Percentiles rank a stretch among this genome's conserved stretches.
phyloP scores from a whole-genome alignment of 2,329 filamentous ascomycete species.

The Lecanosticta acicola region DNA sequence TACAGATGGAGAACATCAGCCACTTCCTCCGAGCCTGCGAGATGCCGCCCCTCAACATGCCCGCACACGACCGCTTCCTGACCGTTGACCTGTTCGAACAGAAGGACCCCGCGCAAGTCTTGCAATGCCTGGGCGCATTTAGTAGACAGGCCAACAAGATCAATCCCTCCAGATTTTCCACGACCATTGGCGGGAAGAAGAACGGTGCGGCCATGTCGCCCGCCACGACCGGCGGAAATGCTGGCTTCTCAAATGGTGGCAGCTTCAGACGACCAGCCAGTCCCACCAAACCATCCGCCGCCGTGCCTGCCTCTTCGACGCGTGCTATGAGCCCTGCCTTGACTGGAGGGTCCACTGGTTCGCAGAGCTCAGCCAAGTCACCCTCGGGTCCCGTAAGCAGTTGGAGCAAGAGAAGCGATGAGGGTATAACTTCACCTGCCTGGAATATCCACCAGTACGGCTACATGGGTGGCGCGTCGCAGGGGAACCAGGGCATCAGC shows the following conservation, averaged over 20 bases:
- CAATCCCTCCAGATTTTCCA: slow-evolving; percentile 68
- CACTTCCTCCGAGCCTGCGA: slow-evolving; percentile 90
- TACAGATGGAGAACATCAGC: slow-evolving; percentile 99
- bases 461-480: slow-evolving; percentile 95
- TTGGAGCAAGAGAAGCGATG: slow-evolving; percentile 83
- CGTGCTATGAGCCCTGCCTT: slow-evolving; percentile 42
- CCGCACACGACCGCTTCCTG: slow-evolving; percentile 90
- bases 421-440: slow-evolving; percentile 74
- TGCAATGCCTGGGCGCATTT: slow-evolving; percentile 88
- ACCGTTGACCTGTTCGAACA: slow-evolving; percentile 94
- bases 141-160: slow-evolving; percentile 74
- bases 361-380: slow-evolving; percentile 42
- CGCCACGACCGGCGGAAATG: slow-evolving; percentile 19
- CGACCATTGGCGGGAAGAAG: slow-evolving; percentile 67
- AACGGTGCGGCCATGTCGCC: slow-evolving; percentile 42
- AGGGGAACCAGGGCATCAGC: slow-evolving; percentile 87
- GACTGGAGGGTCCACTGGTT: slow-evolving; percentile 54
- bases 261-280: slow-evolving; percentile 19
- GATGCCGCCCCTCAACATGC: slow-evolving; percentile 74
- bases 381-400: slow-evolving; percentile 62
- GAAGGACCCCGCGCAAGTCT: slow-evolving; percentile 92
- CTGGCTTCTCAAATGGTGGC: slow-evolving; percentile 15
- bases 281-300: slow-evolving; percentile 26
- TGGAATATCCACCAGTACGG: slow-evolving; percentile 99
- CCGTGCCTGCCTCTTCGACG: slow-evolving; percentile 22